Evolutionary conservation across 2,329 filamentous ascomycete species (phyloP), one percentile per base, ranked within the genome.

Genomic region (Gaeumannomyces sp.): DNA sequence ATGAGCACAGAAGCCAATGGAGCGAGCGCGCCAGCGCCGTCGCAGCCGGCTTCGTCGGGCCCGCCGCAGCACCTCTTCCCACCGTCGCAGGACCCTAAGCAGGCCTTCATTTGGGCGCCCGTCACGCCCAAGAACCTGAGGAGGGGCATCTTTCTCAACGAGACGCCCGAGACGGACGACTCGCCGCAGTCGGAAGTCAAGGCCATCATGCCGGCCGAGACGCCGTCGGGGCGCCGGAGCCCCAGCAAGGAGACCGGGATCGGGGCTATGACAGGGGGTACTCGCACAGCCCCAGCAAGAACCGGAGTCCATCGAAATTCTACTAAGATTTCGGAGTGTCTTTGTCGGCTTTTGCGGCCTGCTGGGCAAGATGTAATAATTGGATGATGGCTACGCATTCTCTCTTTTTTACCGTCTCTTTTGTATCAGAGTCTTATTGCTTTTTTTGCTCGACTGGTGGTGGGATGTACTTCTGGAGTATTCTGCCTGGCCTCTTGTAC

Each of bases 141-240:
- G 60, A 73, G 75, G n/a, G 72, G 78, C 2, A 71, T 77, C 35
- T 71, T 73, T 65, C 75, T 79, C 62, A 70, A 79, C 62, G 81
- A 83, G 11, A 79, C 74, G 1, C 81, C 79, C 0, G 83, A 85
- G 57, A 84, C 81, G 3, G 84, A 86, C 64, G 79, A 73, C 2
- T 82, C 82, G 10, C 62, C 62, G n/a, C 81, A 82, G n/a, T 56
- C 45, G 0, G 75, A 74, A 53, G 73, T 77, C 64, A 79, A 75
- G 65, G 68, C 75, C 0, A 71, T 84, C 25, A 75, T 80, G 64
- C 72, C 76, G 4, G 77, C 78, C 6, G 77, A 76, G 65, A 82
- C 80, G 2, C 82, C 83, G 4, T 79, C 78, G 10, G 71, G 73
- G 10, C 76, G 80, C 63, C 76, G 79, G 63, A 83, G 77, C 69